Conservation (phyloP, 2,329 filamentous ascomycete species). For the Dothidotthia symphoricarpi region DNA sequence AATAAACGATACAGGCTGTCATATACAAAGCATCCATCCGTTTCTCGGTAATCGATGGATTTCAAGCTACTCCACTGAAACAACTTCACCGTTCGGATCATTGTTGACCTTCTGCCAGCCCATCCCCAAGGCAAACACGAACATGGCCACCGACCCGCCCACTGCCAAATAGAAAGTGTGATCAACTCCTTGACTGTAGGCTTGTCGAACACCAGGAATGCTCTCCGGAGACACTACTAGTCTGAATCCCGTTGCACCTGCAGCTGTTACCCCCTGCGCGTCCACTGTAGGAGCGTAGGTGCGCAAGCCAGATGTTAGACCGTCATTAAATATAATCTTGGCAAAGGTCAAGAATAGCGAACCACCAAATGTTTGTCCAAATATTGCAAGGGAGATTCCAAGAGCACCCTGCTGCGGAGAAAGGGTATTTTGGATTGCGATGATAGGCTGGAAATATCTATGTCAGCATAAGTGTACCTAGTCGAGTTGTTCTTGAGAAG, state of each 20-base stretch:
- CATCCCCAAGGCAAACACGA: constrained; percentile 20
- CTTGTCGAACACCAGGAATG: constrained; percentile 19
- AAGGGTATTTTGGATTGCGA: constrained; percentile 37
- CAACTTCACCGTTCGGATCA: too few species aligned
- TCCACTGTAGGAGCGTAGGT: constrained; percentile 27
- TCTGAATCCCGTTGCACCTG: constrained; percentile 23
- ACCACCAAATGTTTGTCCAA: constrained; percentile 38
- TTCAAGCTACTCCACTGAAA: too few species aligned
- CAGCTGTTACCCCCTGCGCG: constrained; percentile 19
- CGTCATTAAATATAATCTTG: constrained; percentile 29
- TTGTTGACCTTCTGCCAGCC: constrained; percentile 28
- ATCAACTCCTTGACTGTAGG: constrained; percentile 23
- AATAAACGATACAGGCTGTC: too few species aligned
- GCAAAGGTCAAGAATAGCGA: constrained; percentile 33
- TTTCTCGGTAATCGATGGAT: too few species aligned
- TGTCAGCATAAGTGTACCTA: constrained; percentile 6
- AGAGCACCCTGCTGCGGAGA: constrained; percentile 26
- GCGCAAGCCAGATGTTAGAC: constrained; percentile 11
- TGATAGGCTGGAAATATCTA: constrained; percentile 16
- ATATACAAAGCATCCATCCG: too few species aligned
- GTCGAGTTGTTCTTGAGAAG: too few species aligned
- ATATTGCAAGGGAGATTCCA: constrained; percentile 36
- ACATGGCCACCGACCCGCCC: constrained; percentile 10
- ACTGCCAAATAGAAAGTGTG: constrained; percentile 27
- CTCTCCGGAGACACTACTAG: constrained; percentile 16